A percentile compares a stretch with the other conserved stretches of the same genome.
Evolutionary conservation across 352 stramenopile genomes (phyloP).

Genomic region (Chrysophaeum taylorii): DNA sequence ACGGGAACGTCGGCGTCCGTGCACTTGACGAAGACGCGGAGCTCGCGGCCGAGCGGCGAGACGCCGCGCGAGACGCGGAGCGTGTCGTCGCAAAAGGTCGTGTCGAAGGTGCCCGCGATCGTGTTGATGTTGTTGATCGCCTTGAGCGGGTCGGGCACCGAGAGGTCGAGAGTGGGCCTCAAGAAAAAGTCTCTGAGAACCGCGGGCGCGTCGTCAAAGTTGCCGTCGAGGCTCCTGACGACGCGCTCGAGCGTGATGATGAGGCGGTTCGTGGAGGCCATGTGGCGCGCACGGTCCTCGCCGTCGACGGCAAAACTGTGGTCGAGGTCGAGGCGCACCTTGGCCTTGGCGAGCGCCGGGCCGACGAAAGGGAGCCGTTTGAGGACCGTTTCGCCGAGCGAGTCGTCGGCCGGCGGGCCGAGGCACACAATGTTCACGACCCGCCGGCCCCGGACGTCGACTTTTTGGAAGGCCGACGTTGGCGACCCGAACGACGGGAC

Average conservation of each 20-base stretch:
- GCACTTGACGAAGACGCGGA: conserved; percentile 14
- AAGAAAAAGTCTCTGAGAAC: no score
- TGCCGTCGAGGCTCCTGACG: conserved; percentile 1
- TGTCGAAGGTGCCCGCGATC: conserved; percentile 2
- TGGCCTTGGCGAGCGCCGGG: neutral
- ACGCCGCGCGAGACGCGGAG: neutral
- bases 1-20: neutral
- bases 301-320: conserved; percentile 7
- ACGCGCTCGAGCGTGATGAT: neutral
- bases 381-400: neutral
- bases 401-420: neutral
- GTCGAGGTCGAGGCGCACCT: neutral
- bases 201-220: no score
- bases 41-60: neutral
- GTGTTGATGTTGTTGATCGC: neutral
- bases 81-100: conserved; percentile 1
- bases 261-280: neutral
- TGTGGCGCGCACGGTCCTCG: neutral
- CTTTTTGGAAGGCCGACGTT: conserved; percentile 2
- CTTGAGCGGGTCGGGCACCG: neutral
- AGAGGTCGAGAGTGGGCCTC: no score
- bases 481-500: neutral
- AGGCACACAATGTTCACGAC: neutral
- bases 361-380: neutral
- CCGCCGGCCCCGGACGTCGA: neutral